A percentile compares a stretch with the other conserved stretches of the same genome.
These are phyloP conservation scores for Capniomyces stellatus DNA, from an alignment of 371 early-diverging fungal genomes.

Conservation along the genomic window DNA sequence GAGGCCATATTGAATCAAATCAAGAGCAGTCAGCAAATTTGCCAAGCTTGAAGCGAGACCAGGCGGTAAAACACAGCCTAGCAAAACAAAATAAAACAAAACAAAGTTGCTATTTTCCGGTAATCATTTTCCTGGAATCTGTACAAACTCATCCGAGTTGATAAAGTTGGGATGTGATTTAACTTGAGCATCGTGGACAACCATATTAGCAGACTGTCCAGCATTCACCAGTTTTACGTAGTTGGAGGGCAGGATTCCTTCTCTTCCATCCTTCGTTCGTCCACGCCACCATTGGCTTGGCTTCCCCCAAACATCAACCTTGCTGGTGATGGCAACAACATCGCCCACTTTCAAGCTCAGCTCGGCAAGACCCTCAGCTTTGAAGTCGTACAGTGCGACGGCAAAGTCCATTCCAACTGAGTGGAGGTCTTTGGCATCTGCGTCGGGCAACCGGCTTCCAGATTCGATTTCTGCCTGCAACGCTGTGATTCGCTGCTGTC, in stretches of 20 bases:
- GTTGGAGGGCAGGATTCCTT: conserved; percentile 81
- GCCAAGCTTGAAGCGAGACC: neutral
- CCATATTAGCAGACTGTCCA: conserved; percentile 2
- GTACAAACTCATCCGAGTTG: neutral
- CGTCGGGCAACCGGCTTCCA: conserved; percentile 1
- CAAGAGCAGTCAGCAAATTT: neutral
- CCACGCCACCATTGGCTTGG: conserved; percentile 88
- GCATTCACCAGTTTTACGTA: conserved; percentile 36
- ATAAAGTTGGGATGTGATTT: neutral
- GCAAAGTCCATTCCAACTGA: conserved; percentile 48
- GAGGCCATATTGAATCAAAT: too few species aligned
- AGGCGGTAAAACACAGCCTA: neutral
- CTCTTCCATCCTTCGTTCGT: conserved; percentile 49
- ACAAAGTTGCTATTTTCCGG: neutral
- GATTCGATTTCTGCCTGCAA: conserved; percentile 15
- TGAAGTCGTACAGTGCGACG: conserved; percentile 70
- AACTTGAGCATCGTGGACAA: neutral
- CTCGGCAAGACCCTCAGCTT: conserved; percentile 54
- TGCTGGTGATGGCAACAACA: conserved; percentile 60
- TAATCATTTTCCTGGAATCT: neutral
- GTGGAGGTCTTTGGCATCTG: conserved; percentile 4
- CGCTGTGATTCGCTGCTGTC: conserved; percentile 28
- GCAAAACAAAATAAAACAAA: too few species aligned
- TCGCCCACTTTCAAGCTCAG: conserved; percentile 68
- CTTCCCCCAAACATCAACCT: conserved; percentile 56